Conservation (phyloP, 1,284 basidiomycete species). For the Pseudozyma thailandica region DNA sequence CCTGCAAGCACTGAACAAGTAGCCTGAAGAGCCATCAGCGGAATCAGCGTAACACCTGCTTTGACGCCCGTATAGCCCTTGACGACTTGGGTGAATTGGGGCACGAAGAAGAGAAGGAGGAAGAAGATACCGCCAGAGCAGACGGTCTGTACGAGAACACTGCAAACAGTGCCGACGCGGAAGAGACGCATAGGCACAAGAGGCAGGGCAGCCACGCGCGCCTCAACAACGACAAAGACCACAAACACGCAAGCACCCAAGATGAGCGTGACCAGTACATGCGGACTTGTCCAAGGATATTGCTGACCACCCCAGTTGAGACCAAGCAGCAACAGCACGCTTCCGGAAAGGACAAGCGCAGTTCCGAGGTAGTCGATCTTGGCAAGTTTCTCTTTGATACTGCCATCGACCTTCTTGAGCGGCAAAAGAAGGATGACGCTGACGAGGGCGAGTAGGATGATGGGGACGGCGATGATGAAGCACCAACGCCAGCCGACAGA, state of each 20-base stretch:
- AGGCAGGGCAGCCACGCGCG: constrained; percentile 76
- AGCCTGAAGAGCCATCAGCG: constrained; percentile 74
- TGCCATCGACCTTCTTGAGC: constrained; percentile 49
- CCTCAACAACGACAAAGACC: constrained; percentile 79
- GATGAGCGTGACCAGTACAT: constrained; percentile 72
- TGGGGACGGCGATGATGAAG: constrained; percentile 47
- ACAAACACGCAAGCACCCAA: constrained; percentile 73
- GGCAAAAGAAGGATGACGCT: constrained; percentile 43
- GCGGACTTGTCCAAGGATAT: constrained; percentile 67
- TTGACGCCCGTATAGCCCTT: constrained; percentile 75
- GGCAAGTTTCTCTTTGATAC: constrained; percentile 32
- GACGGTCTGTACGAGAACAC: constrained; percentile 72
- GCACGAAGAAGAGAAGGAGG: constrained; percentile 72
- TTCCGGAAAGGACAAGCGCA: constrained; percentile 34
- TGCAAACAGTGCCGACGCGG: constrained; percentile 76
- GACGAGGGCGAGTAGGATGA: constrained; percentile 28
- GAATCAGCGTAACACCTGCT: constrained; percentile 75
- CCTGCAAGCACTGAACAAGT: constrained; percentile 70
- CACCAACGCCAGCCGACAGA: constrained; percentile 41
- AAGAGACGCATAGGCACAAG: constrained; percentile 73
- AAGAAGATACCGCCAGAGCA: constrained; percentile 62
- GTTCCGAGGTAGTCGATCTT: constrained; percentile 49
- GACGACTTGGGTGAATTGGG: constrained; percentile 80
- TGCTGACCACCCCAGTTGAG: constrained; percentile 74
- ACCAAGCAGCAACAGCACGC: constrained; percentile 70